phyloP scores from a whole-genome alignment of 2,329 filamentous ascomycete species.

The Talaromyces islandicus region DNA sequence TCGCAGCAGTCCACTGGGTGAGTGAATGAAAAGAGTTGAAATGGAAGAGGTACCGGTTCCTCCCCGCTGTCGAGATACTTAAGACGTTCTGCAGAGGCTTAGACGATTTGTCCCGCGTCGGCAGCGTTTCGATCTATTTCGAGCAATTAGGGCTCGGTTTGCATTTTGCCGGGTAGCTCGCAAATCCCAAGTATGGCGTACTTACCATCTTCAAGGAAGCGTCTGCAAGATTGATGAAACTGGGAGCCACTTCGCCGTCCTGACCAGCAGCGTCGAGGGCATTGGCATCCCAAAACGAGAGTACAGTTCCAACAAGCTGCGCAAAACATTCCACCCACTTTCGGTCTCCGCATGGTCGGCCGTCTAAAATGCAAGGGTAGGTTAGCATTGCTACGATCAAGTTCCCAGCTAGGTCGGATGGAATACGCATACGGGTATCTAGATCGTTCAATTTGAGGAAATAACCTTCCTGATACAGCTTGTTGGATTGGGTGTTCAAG shows the following conservation, averaged over 20 bases:
- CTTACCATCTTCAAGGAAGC: slow-evolving; percentile 95
- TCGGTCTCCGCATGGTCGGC: slow-evolving; percentile 75
- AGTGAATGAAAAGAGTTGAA: slow-evolving; percentile 93
- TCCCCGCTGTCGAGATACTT: slow-evolving; percentile 89
- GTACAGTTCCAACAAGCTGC: slow-evolving; percentile 87
- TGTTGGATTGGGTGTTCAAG: slow-evolving; percentile 91
- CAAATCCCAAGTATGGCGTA: background rate
- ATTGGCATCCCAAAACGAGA: slow-evolving; percentile 92
- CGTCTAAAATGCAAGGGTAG: slow-evolving; percentile 52
- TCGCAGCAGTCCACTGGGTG: slow-evolving; percentile 92
- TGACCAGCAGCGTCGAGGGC: slow-evolving; percentile 83
- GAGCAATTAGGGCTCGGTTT: slow-evolving; percentile 10
- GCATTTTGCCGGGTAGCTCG: background rate
- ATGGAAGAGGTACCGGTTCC: slow-evolving; percentile 90
- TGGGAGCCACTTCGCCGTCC: slow-evolving; percentile 77
- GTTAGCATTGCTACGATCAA: background rate
- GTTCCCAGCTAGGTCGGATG: background rate
- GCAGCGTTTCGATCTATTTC: slow-evolving; percentile 75
- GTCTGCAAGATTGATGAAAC: slow-evolving; percentile 95
- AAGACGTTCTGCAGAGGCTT: slow-evolving; percentile 89
- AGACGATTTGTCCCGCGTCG: slow-evolving; percentile 69
- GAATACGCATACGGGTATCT: slow-evolving; percentile 69
- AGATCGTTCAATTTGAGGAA: slow-evolving; percentile 95
- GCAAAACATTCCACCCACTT: slow-evolving; percentile 97
- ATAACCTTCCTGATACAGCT: slow-evolving; percentile 96